A percentile compares a stretch with the other conserved stretches of the same genome.
Evolutionary conservation across 2,329 filamentous ascomycete species (phyloP).

Genomic region (Diaporthe vexans): DNA sequence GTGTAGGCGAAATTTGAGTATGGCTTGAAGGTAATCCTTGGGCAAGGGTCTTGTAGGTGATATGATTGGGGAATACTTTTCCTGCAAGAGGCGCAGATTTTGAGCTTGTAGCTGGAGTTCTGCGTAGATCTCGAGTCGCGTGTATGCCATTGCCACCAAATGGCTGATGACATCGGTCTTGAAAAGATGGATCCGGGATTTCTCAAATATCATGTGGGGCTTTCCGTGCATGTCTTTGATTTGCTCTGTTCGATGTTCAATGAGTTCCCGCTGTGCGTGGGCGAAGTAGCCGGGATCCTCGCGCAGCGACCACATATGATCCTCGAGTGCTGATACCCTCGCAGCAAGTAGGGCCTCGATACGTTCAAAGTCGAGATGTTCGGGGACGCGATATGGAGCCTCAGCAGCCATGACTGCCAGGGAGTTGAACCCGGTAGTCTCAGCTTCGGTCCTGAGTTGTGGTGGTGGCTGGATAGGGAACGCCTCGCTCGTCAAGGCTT

Average conservation of each 20-base stretch:
- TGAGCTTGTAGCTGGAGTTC: constrained; percentile 53
- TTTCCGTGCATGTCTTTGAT: constrained; percentile 56
- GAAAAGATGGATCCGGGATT: constrained; percentile 44
- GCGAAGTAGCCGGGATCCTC: constrained; percentile 72
- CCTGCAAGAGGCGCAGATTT: constrained; percentile 48
- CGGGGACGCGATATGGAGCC: constrained; percentile 66
- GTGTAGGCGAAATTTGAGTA: constrained; percentile 57
- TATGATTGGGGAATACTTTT: constrained; percentile 51
- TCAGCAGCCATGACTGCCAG: constrained; percentile 60
- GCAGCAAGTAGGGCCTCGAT: constrained; percentile 61
- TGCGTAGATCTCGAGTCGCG: constrained; percentile 55
- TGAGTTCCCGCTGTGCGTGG: constrained; percentile 45
- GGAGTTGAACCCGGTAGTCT: constrained; percentile 52
- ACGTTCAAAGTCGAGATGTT: constrained; percentile 59
- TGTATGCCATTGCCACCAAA: constrained; percentile 51
- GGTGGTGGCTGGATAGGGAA: constrained; percentile 57
- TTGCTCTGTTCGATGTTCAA: constrained; percentile 61
- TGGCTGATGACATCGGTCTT: constrained; percentile 57
- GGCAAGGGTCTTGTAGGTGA: constrained; percentile 53
- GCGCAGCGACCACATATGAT: constrained; percentile 68
- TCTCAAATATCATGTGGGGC: constrained; percentile 46
- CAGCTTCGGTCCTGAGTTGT: constrained; percentile 47
- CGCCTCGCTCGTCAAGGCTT: constrained; percentile 47
- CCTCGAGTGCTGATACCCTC: constrained; percentile 58
- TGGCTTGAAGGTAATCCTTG: constrained; percentile 53